phyloP scores from a whole-genome alignment of 345 rosid species.

The Eucalyptus victrix region DNA sequence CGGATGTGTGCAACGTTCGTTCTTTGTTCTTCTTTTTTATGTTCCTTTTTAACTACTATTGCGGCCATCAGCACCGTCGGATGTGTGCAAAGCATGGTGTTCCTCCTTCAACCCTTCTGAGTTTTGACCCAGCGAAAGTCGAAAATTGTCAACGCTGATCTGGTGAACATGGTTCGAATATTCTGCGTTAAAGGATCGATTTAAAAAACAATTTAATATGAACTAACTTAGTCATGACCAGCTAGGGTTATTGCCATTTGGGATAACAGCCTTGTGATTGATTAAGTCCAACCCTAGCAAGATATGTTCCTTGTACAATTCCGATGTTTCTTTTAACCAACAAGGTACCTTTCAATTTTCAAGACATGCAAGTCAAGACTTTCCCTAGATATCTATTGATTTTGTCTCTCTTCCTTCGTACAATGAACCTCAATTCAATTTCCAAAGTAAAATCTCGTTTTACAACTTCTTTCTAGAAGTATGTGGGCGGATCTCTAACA shows the following conservation, averaged over 20 bases:
- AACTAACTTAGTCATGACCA: not conserved
- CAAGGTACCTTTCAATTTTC: not conserved
- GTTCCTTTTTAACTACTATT: not conserved
- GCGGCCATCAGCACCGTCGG: not conserved
- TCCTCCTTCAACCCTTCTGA: not conserved
- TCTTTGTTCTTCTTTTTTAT: not conserved
- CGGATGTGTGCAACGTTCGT: not conserved
- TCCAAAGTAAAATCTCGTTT: not conserved
- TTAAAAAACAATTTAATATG: not conserved
- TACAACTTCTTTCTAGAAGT: not conserved
- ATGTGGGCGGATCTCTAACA: not conserved
- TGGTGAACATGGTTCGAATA: not conserved
- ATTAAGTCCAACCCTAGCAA: not conserved
- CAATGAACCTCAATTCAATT: not conserved
- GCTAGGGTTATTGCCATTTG: not conserved
- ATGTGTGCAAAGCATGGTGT: not conserved
- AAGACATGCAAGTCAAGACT: not conserved
- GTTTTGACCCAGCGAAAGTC: not conserved
- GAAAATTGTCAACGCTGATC: not conserved
- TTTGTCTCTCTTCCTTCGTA: not conserved
- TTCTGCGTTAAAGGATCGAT: not conserved
- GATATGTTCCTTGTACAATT: not conserved
- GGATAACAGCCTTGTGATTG: not conserved
- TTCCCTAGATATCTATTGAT: not conserved
- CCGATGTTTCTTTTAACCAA: not conserved